A percentile compares a stretch with the other conserved stretches of the same genome.
Evolutionary conservation across 768 basidiomycete genomes (phyloP).

Genomic region (Naganishia vaughanmartiniae): DNA sequence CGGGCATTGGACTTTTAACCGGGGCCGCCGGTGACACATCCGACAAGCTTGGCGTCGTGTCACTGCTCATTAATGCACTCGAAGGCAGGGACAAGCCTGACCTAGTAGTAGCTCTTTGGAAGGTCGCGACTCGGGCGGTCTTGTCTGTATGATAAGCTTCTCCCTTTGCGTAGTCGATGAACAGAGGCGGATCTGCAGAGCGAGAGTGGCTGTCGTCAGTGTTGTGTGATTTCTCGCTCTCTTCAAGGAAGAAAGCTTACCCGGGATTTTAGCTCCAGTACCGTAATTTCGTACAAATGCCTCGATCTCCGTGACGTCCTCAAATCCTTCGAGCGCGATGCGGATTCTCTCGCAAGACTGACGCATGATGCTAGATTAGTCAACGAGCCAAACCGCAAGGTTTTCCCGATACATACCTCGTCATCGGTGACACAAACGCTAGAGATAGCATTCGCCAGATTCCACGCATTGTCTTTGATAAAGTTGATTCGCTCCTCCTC

Average conservation of each 20-base stretch:
- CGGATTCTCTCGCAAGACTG: constrained; percentile 90
- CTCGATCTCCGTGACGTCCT: constrained; percentile 82
- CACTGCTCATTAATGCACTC: constrained; percentile 16
- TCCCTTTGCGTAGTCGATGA: constrained; percentile 67
- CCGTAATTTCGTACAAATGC: constrained; percentile 84
- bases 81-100: constrained; percentile 18
- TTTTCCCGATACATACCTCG: constrained; percentile 61
- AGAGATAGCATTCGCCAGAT: constrained; percentile 92
- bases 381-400: not conserved
- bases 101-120: constrained; percentile 58
- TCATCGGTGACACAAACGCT: constrained; percentile 93
- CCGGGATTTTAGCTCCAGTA: constrained; percentile 79
- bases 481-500: constrained; percentile 94
- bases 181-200: constrained; percentile 79
- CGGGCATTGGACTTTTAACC: not conserved
- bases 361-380: not conserved
- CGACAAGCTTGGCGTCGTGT: constrained; percentile 32
- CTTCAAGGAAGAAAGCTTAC: constrained; percentile 35
- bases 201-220: constrained; percentile 12
- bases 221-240: not conserved
- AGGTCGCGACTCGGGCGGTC: constrained; percentile 52
- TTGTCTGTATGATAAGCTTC: constrained; percentile 55
- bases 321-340: constrained; percentile 80
- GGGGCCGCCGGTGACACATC: constrained; percentile 15
- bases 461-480: constrained; percentile 93